Conservation (phyloP, 1,284 basidiomycete species). For the Limonomyces culmigenus region DNA sequence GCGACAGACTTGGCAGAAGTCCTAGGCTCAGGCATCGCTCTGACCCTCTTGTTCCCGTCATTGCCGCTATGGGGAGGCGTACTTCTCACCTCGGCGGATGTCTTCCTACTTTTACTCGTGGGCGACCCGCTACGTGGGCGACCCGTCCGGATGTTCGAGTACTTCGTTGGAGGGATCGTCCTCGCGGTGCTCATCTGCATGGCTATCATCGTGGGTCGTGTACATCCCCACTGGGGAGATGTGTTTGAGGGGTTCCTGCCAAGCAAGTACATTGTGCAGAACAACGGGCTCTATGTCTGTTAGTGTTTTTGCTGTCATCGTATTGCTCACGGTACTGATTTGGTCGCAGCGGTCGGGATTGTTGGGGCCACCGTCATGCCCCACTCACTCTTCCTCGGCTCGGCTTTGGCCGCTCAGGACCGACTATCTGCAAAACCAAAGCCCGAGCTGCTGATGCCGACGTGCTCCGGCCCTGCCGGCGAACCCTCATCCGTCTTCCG, state of each 20-base stretch:
- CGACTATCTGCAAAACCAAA: constrained; percentile 20
- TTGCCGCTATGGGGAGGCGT: constrained; percentile 73
- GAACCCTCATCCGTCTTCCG: background rate
- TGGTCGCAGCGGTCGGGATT: constrained; percentile 62
- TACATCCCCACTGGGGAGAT: constrained; percentile 59
- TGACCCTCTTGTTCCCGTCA: constrained; percentile 69
- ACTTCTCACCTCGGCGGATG: constrained; percentile 72
- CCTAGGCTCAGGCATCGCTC: constrained; percentile 64
- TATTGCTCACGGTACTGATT: too few relatives aligned
- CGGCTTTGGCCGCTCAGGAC: constrained; percentile 71
- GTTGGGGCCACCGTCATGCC: constrained; percentile 82
- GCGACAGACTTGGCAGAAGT: constrained; percentile 64
- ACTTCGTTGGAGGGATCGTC: constrained; percentile 50
- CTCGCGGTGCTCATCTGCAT: constrained; percentile 72
- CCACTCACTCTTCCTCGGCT: constrained; percentile 82
- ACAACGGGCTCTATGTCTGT: constrained; percentile 69
- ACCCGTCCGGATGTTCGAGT: constrained; percentile 61
- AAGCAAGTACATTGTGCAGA: constrained; percentile 43
- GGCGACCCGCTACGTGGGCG: constrained; percentile 38
- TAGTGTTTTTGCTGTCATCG: too few relatives aligned
- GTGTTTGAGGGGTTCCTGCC: constrained; percentile 84
- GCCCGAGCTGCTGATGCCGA: constrained; percentile 1
- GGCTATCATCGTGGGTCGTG: constrained; percentile 60
- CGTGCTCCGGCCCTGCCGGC: background rate
- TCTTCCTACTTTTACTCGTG: constrained; percentile 57